Conservation (phyloP, 139 green algal genomes). For the Tetraselmis striata region DNA sequence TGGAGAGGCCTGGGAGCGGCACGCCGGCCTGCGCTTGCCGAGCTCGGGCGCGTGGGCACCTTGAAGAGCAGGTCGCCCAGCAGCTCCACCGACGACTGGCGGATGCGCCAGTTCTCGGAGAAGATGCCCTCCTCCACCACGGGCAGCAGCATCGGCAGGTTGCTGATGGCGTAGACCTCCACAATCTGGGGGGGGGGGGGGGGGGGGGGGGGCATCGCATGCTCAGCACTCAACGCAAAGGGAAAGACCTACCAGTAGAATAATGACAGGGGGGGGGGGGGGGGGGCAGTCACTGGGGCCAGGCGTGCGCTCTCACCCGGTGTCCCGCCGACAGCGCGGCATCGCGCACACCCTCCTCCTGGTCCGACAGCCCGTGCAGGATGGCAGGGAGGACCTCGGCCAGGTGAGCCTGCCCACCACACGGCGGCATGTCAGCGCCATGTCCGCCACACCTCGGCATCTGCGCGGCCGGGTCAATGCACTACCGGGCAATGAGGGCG, state of each 20-base stretch:
- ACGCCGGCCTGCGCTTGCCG: no score
- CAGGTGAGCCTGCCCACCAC: slow-evolving; percentile 57
- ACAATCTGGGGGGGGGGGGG: slow-evolving; percentile 47
- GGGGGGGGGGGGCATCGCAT: neutral
- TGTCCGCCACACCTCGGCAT: no score
- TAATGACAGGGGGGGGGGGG: neutral
- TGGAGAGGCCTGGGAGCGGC: no score
- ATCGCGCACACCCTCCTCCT: slow-evolving; percentile 88
- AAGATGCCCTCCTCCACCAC: slow-evolving; percentile 84
- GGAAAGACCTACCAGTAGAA: slow-evolving; percentile 1
- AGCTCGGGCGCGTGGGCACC: slow-evolving; percentile 29
- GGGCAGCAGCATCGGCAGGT: slow-evolving; percentile 84
- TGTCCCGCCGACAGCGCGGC: slow-evolving; percentile 71
- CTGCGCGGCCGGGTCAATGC: no score
- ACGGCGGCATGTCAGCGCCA: neutral
- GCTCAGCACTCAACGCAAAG: neutral
- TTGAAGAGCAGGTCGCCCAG: slow-evolving; percentile 96
- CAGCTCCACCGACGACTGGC: slow-evolving; percentile 87
- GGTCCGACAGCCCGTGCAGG: slow-evolving; percentile 87
- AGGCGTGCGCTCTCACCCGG: neutral
- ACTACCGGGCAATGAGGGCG: no score
- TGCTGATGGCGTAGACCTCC: slow-evolving; percentile 66
- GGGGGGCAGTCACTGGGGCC: no score
- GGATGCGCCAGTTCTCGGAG: slow-evolving; percentile 88
- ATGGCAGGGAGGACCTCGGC: slow-evolving; percentile 71